These are phyloP conservation scores for Lodderomyces parapsilosis DNA, from an alignment of 1,139 yeast species.

Conservation along the genomic window DNA sequence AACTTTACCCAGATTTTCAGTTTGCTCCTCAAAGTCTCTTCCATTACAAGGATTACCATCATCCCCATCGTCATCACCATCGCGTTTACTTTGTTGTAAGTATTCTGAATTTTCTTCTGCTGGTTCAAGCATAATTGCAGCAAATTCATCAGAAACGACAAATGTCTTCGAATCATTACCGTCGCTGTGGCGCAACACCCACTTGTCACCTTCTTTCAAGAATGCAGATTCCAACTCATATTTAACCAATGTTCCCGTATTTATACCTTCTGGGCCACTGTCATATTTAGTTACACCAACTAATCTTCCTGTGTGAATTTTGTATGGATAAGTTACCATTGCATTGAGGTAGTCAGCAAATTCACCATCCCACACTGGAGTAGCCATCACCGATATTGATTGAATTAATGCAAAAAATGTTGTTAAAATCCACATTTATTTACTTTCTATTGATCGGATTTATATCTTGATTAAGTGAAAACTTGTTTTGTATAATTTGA, in stretches of 20 bases:
- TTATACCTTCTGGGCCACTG: not conserved
- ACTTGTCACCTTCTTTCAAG: not conserved
- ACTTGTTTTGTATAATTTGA: too few relatives aligned
- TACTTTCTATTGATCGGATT: not conserved
- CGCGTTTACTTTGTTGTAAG: not conserved
- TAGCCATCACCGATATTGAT: not conserved
- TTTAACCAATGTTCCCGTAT: not conserved
- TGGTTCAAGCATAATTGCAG: not conserved
- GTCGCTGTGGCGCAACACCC: not conserved
- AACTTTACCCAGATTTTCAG: not conserved
- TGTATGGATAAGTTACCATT: not conserved
- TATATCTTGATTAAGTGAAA: too few relatives aligned
- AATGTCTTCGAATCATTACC: not conserved
- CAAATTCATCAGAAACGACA: not conserved
- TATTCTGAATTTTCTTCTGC: not conserved
- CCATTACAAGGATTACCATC: not conserved
- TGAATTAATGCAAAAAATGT: not conserved
- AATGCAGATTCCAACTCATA: not conserved
- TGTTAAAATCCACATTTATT: not conserved
- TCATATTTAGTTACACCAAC: not conserved
- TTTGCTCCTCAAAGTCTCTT: not conserved
- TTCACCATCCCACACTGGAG: not conserved
- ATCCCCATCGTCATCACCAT: not conserved
- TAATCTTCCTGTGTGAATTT: not conserved
- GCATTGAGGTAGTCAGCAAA: not conserved